Conservation (phyloP, 176 grass and related monocot genomes). For the Musa schizocarpa region DNA sequence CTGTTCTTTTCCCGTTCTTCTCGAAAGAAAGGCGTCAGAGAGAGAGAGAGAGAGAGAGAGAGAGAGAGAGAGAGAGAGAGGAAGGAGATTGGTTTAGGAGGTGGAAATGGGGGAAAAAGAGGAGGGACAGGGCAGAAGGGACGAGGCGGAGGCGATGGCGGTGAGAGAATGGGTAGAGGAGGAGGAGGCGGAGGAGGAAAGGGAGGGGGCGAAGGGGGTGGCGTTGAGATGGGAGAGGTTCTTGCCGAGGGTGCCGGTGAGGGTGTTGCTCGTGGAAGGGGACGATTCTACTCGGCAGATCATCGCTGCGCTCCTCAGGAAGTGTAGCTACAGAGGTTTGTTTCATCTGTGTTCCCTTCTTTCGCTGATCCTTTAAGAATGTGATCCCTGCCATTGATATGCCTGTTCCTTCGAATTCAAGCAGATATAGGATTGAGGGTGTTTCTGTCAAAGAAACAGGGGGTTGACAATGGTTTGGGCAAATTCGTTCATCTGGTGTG, state of each 20-base stretch:
- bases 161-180: slow-evolving; percentile 17
- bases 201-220: not conserved
- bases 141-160: not conserved
- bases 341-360: not conserved
- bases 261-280: slow-evolving; percentile 88
- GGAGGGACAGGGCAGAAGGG: not conserved
- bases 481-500: no score
- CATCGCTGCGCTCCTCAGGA: slow-evolving; percentile 85
- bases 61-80: not conserved
- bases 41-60: not conserved
- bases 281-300: slow-evolving; percentile 96
- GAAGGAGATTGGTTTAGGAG: slow-evolving; percentile 1
- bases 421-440: not conserved
- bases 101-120: not conserved
- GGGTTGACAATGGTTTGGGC: no score
- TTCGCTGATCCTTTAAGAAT: not conserved
- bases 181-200: slow-evolving; percentile 28
- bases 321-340: slow-evolving; percentile 91
- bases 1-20: no score
- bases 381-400: not conserved
- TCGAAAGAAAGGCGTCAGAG: no score
- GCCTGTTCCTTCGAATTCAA: not conserved
- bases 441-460: no score
- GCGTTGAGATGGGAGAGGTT: slow-evolving; percentile 33
- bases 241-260: slow-evolving; percentile 80